Base-by-base conservation (phyloP, 495 filamentous ascomycete genomes). In the Entonaema liquescens region DNA sequence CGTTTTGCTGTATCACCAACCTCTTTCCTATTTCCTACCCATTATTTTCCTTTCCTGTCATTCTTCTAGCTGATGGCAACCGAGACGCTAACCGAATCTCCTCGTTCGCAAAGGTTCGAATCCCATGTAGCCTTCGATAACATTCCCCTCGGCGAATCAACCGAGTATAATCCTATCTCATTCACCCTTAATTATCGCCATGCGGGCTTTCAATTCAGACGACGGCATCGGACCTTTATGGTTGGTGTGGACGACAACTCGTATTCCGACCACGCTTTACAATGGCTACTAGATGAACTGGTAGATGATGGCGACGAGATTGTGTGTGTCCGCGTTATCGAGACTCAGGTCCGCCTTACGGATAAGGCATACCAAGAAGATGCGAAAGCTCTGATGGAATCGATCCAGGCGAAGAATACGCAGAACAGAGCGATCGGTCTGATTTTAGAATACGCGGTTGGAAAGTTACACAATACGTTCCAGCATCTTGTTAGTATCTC, bases 271-370 rank as follows among this genome's bases (percentile, higher is more conserved):
- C 96, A 93, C 81, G 95, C 95, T 8, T 84, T 99, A 12, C 89
- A 96, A 76, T 99, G 94, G 93, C 85, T 98, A 53, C 87, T 99
- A 28, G 93, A 96, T 74, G 94, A 97, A 76, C 83, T 98, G 68
- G 94, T 98, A 21, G 95, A 98, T 73, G 95, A 98, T 78, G 95
- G 96, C 11, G 95, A 99, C 75, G 93, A 98, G 80, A 92, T 99
- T 58, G 90, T 99, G 35, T 99, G 95, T 79, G 86, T 99, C 40
- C 86, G 93, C 33, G 95, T 97, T 5, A 87, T 98, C 40, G 95
- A 97, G 72, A 95, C 90, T 75, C 91, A 95, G 69, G 87, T 89
- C 54, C 91, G 91, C 55, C 87, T 88, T 25, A 82, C 93, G 25
- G 89, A 96, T 73, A 90, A 90, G 72, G 84, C 87, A 49, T 98